Conservation (phyloP, 225 moss, liverwort and hornwort species). For the Neckera pumila region DNA sequence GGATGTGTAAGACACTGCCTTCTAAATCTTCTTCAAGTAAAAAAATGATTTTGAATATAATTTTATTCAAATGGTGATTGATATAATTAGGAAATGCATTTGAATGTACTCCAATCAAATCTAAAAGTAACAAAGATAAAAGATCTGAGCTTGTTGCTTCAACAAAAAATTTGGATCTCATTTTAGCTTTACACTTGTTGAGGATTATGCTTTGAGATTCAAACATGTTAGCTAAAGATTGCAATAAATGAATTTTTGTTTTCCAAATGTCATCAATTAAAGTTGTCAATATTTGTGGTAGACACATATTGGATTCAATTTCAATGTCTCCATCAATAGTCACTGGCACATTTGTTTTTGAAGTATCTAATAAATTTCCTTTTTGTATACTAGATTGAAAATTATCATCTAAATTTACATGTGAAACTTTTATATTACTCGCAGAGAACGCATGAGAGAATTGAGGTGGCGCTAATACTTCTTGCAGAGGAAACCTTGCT, state of each 20-base stretch:
- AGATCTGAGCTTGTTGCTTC: not conserved
- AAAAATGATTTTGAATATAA: slow-evolving; percentile 37
- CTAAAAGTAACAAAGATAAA: slow-evolving; percentile 41
- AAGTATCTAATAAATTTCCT: not conserved
- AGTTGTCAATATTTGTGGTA: not conserved
- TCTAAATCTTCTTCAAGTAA: slow-evolving; percentile 23
- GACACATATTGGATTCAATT: not conserved
- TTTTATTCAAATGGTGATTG: slow-evolving; percentile 8
- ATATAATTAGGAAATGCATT: not conserved
- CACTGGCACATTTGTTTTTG: not conserved
- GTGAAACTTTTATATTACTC: not conserved
- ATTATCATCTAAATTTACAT: not conserved
- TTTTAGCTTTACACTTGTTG: not conserved
- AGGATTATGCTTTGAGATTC: slow-evolving; percentile 15
- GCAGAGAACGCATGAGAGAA: not conserved
- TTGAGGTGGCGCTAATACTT: not conserved
- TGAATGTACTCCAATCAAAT: slow-evolving; percentile 43
- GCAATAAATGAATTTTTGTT: slow-evolving; percentile 12
- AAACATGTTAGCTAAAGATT: slow-evolving; percentile 13
- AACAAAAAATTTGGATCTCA: slow-evolving; percentile 11
- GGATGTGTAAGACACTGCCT: not conserved
- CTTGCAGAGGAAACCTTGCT: not conserved
- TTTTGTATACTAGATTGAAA: not conserved
- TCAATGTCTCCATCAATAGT: not conserved
- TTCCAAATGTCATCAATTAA: slow-evolving; percentile 2